Percentiles rank a stretch among this genome's conserved stretches.
Evolutionary conservation across 1,284 basidiomycete genomes (phyloP).

Genomic region (Irpex sp.): DNA sequence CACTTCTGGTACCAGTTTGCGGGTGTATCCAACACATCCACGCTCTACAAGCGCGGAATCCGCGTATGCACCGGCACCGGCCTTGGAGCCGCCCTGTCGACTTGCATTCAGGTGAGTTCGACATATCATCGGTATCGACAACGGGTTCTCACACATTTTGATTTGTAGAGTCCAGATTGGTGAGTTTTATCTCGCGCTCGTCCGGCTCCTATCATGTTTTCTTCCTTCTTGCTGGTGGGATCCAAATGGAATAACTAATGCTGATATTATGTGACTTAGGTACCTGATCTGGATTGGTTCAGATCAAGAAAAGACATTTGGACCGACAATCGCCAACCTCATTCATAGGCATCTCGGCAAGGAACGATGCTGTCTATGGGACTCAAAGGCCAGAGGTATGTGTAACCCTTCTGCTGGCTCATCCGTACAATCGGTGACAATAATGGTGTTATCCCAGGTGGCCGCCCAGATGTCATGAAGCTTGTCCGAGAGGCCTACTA

Average conservation of each 20-base stretch:
- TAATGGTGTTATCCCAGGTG: conserved; percentile 23
- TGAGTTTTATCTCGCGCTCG: conserved; percentile 27
- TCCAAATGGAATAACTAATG: background rate
- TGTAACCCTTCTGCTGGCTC: conserved; percentile 1
- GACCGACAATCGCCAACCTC: conserved; percentile 37
- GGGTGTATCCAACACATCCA: conserved; percentile 40
- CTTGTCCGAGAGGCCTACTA: conserved; percentile 36
- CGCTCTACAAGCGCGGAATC: conserved; percentile 40
- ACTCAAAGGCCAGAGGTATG: conserved; percentile 55
- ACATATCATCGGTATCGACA: background rate
- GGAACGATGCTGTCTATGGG: conserved; percentile 58
- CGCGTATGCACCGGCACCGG: conserved; percentile 44
- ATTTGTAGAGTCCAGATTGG: conserved; percentile 54
- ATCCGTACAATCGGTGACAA: background rate
- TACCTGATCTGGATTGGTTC: conserved; percentile 59
- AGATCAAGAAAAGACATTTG: conserved; percentile 42
- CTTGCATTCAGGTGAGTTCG: conserved; percentile 33
- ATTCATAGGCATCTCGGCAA: conserved; percentile 53
- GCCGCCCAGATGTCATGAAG: conserved; percentile 40
- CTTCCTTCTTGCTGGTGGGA: background rate
- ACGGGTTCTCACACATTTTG: conserved; percentile 1
- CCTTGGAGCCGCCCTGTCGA: conserved; percentile 41
- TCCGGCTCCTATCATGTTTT: conserved; percentile 1
- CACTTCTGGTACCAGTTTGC: conserved; percentile 29
- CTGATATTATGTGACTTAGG: conserved; percentile 29